Evolutionary conservation across 2,329 filamentous ascomycete genomes (phyloP).

Genomic region (Aspergillus glaucus): DNA sequence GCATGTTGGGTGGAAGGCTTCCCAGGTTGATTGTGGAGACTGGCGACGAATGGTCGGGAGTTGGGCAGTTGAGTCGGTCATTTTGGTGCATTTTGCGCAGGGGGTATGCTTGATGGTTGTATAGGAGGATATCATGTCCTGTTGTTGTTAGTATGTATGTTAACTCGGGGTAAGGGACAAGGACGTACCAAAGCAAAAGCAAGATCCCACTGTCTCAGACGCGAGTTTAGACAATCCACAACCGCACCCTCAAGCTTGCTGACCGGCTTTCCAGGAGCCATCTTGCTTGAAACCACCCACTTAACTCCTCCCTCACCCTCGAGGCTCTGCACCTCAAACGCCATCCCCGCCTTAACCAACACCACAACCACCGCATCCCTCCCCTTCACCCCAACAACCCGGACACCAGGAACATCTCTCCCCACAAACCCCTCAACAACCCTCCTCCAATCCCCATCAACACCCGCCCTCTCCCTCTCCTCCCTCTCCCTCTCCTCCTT

Average conservation of each 20-base stretch:
- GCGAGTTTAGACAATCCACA: conserved; percentile 28
- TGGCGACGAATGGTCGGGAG: conserved; percentile 33
- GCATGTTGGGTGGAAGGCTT: conserved; percentile 31
- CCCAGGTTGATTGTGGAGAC: conserved; percentile 21
- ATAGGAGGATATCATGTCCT: conserved; percentile 41
- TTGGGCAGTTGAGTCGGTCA: conserved; percentile 33
- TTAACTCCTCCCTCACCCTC: conserved; percentile 15
- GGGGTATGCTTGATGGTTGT: conserved; percentile 33
- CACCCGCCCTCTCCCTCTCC: conserved; percentile 22
- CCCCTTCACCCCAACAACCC: conserved; percentile 17
- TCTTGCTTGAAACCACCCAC: conserved; percentile 30
- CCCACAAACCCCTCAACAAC: conserved; percentile 27
- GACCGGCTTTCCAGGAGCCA: conserved; percentile 15
- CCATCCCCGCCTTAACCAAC: conserved; percentile 28
- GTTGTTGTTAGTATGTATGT: conserved; percentile 1
- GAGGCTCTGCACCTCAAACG: conserved; percentile 25
- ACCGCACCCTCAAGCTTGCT: conserved; percentile 32
- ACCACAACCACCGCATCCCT: conserved; percentile 21
- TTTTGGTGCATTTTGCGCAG: conserved; percentile 33
- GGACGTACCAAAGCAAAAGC: conserved; percentile 32
- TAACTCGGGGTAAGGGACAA: not conserved
- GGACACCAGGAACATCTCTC: conserved; percentile 23
- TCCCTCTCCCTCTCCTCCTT: conserved; percentile 20
- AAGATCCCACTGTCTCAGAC: conserved; percentile 34
- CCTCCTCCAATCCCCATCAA: conserved; percentile 27